A percentile compares a stretch with the other conserved stretches of the same genome.
phyloP scores from a whole-genome alignment of 2,329 filamentous ascomycete species.

The Ceratocystis colombiana region DNA sequence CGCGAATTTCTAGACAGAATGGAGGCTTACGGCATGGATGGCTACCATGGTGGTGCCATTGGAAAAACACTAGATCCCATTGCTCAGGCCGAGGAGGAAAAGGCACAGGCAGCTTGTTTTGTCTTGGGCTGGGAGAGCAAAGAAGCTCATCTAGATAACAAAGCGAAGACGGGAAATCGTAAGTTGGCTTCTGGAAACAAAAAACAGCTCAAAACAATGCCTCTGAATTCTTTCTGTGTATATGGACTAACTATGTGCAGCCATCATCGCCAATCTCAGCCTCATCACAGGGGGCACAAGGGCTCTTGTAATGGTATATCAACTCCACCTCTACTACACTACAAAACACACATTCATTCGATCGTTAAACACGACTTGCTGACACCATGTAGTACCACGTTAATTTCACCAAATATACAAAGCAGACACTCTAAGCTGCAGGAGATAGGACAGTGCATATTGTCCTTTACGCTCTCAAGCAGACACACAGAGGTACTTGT shows the following conservation, averaged over 20 bases:
- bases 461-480: not conserved
- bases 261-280: constrained; percentile 34
- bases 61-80: constrained; percentile 32
- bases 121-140: constrained; percentile 36
- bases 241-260: constrained; percentile 27
- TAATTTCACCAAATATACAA: constrained; percentile 25
- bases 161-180: constrained; percentile 28
- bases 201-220: not conserved
- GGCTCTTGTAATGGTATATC: constrained; percentile 32
- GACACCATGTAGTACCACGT: constrained; percentile 30
- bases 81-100: constrained; percentile 28
- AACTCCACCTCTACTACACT: not conserved
- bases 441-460: not conserved
- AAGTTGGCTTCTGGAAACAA: constrained; percentile 19
- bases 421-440: not conserved
- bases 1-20: constrained; percentile 31
- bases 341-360: not conserved
- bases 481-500: not conserved
- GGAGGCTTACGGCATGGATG: constrained; percentile 29
- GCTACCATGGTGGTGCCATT: constrained; percentile 32
- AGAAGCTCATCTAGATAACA: constrained; percentile 33
- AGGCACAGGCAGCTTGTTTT: constrained; percentile 31
- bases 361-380: not conserved
- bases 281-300: constrained; percentile 31
- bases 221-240: not conserved